Conservation (phyloP, 2,329 filamentous ascomycete genomes). For the Cryphonectria radicalis region DNA sequence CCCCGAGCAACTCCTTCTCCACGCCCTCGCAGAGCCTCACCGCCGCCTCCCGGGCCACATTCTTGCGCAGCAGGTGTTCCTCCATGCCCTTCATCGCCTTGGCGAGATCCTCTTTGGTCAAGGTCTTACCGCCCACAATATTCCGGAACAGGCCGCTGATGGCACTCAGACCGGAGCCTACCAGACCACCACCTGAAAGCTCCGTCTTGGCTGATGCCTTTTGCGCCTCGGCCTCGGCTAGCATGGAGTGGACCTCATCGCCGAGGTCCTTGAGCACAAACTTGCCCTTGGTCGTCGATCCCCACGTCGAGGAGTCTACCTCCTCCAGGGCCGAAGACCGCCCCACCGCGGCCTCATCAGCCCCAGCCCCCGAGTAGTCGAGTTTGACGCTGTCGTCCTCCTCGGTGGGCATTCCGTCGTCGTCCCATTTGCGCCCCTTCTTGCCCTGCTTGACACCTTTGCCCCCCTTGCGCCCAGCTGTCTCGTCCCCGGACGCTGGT, state of each 20-base stretch:
- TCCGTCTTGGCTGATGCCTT: slow-evolving; percentile 52
- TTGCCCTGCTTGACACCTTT: slow-evolving; percentile 68
- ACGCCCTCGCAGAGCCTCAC: slow-evolving; percentile 90
- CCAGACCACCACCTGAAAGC: slow-evolving; percentile 65
- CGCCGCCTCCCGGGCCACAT: slow-evolving; percentile 92
- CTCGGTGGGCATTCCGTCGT: slow-evolving; percentile 84
- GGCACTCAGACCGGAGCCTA: slow-evolving; percentile 79
- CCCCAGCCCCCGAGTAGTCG: slow-evolving; percentile 81
- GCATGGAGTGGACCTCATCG: slow-evolving; percentile 88
- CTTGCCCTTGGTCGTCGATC: slow-evolving; percentile 85
- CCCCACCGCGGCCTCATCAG: slow-evolving; percentile 53
- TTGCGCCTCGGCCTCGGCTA: slow-evolving; percentile 77
- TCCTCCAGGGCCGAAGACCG: slow-evolving; percentile 69
- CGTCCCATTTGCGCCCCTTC: slow-evolving; percentile 90
- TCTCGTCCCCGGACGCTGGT: slow-evolving; percentile 84
- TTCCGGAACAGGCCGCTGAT: slow-evolving; percentile 91
- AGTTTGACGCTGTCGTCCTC: slow-evolving; percentile 78
- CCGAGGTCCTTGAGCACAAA: slow-evolving; percentile 93
- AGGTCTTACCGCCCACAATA: slow-evolving; percentile 89
- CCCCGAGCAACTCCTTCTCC: slow-evolving; percentile 84
- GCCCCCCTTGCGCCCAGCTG: slow-evolving; percentile 54
- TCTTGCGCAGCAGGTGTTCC: slow-evolving; percentile 91
- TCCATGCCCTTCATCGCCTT: slow-evolving; percentile 97
- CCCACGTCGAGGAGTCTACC: slow-evolving; percentile 82
- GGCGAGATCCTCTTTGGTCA: slow-evolving; percentile 86